Evolutionary conservation across 352 stramenopile genomes (phyloP), one percentile per base, ranked within the genome.

Genomic region (Phytophthora citricola): DNA sequence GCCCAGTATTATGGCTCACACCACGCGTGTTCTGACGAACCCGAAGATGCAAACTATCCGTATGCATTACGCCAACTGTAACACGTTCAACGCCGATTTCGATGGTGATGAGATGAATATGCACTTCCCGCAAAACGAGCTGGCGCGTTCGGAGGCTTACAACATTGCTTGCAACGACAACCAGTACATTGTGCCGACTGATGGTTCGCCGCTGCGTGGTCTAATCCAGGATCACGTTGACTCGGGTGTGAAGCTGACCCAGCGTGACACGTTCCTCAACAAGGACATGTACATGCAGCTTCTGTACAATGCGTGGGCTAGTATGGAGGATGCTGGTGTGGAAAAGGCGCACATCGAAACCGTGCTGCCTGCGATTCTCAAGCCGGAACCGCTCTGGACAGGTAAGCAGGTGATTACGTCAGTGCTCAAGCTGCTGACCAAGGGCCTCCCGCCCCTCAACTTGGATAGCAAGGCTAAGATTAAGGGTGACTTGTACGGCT

Each of bases 41-140:
- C 94, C 92, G 2, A 98, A 90, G 44, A 98, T 99, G 85, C 98
- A 99, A 79, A 99, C 98, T 26, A 98, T 99, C 67, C 94, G 98
- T 48, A 99, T 99, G 97, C 97, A 99, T 85, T 99, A 99, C 76
- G 97, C 97, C 34, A 99, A 99, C 85, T 99, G 98, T 86, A 99
- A 99, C 83, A 99, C 98, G 40, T 99, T 99, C 91, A 99, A 99
- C 83, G 98, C 98, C 36, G 98, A 99, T 85, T 99, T 99, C 73
- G 98, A 99, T 79, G 98, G 98, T 65, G 98, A 99, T 78, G 98
- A 99, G 87, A 99, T 99, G 89, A 99, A 99, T 85, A 98, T 99
- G 82, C 98, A 99, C 79, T 99, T 99, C 61, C 98, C 98, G 22
- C 98, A 99, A 81, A 99, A 97, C 77, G 95, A 99, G 68, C 71